Percentiles rank a stretch among this genome's conserved stretches.
Evolutionary conservation across 495 filamentous ascomycete species (phyloP).

Genomic region (Hypoxylon perforatum): DNA sequence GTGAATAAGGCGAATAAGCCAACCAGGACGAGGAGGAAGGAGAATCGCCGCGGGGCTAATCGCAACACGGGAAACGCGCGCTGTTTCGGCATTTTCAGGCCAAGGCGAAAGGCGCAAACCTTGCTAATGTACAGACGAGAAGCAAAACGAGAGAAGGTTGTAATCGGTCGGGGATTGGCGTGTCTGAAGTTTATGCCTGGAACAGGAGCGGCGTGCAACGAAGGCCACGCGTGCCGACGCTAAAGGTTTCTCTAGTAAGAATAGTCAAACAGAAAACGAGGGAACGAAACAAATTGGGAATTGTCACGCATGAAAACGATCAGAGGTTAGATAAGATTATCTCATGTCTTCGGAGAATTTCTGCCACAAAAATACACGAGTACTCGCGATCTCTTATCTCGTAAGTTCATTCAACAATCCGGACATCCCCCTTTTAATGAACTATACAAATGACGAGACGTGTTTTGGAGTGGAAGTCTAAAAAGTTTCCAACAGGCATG

Average conservation of each 20-base stretch:
- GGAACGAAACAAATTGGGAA: conserved; percentile 25
- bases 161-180: conserved; percentile 1
- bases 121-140: conserved; percentile 21
- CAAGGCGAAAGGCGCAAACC: background rate
- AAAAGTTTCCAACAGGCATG: background rate
- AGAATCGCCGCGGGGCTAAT: conserved; percentile 56
- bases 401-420: conserved; percentile 14
- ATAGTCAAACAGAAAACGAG: conserved; percentile 15
- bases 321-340: conserved; percentile 2
- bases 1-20: conserved; percentile 58
- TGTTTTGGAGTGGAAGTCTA: conserved; percentile 7
- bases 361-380: conserved; percentile 1
- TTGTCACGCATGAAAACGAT: conserved; percentile 18
- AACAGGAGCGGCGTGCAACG: conserved; percentile 3
- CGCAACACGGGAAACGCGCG: conserved; percentile 58
- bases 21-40: conserved; percentile 56
- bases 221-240: conserved; percentile 16
- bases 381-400: conserved; percentile 22
- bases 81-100: conserved; percentile 62
- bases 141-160: conserved; percentile 13
- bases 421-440: conserved; percentile 36
- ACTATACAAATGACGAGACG: conserved; percentile 1
- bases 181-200: background rate
- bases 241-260: conserved; percentile 1
- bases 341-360: conserved; percentile 22